Conservation (phyloP, 495 filamentous ascomycete genomes). For the Tuber magnatum region DNA sequence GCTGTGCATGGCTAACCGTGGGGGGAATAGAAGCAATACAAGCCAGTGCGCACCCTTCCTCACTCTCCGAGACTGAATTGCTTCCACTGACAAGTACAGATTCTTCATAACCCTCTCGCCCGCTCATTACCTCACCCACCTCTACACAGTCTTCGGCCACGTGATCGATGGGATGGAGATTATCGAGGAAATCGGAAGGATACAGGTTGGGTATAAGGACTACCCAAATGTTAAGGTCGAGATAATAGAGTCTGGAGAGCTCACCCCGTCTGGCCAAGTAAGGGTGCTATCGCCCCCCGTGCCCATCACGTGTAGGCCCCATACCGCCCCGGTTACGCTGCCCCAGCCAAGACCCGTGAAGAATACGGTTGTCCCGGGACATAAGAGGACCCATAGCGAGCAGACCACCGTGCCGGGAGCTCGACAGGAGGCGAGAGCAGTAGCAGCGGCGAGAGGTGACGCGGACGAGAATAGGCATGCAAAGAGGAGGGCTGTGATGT, state of each 20-base stretch:
- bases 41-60: conserved; percentile 41
- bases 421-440: background rate
- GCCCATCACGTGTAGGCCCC: background rate
- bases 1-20: conserved; percentile 47
- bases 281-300: background rate
- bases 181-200: conserved; percentile 40
- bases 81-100: conserved; percentile 25
- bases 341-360: background rate
- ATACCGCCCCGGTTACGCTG: background rate
- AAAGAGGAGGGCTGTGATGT: background rate
- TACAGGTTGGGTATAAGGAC: conserved; percentile 43
- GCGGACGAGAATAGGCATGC: background rate
- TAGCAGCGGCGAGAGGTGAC: background rate
- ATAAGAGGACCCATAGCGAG: background rate
- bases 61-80: background rate
- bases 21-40: conserved; percentile 43
- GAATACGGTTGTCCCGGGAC: background rate
- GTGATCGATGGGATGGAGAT: conserved; percentile 43
- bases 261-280: conserved; percentile 29
- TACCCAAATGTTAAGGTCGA: conserved; percentile 41
- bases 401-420: background rate
- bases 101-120: conserved; percentile 47
- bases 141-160: conserved; percentile 45
- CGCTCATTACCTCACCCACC: conserved; percentile 43
- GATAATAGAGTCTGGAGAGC: conserved; percentile 44